Evolutionary conservation across 345 rosid species (phyloP).

Genomic region (Carallia pectinifolia): DNA sequence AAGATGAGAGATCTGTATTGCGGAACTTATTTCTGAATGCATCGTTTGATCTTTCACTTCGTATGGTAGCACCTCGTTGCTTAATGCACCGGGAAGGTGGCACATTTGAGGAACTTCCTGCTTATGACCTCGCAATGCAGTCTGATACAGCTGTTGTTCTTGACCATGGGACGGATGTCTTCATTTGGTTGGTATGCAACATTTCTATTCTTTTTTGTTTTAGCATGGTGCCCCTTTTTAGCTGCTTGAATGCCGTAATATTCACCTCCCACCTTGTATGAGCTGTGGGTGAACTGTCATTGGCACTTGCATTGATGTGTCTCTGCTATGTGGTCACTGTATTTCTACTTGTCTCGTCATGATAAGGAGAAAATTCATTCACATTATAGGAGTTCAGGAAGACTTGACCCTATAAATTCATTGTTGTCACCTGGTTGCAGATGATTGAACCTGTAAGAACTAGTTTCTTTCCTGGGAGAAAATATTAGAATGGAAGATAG

Average conservation of each 20-base stretch:
- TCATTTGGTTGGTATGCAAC: conserved; percentile 89
- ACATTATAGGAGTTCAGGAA: neutral
- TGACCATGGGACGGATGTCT: conserved; percentile 96
- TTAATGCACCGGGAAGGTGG: conserved; percentile 97
- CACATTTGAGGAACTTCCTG: conserved; percentile 91
- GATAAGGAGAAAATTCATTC: neutral
- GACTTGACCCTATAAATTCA: neutral
- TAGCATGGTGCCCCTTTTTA: neutral
- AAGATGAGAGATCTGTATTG: conserved; percentile 91
- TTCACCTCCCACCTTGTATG: conserved; percentile 2
- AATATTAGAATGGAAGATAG: neutral
- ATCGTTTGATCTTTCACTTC: conserved; percentile 87
- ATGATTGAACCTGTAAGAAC: neutral
- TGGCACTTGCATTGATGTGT: neutral
- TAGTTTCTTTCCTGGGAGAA: neutral
- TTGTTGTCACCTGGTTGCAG: neutral
- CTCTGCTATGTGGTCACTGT: neutral
- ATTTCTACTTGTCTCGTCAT: neutral
- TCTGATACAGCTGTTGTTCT: conserved; percentile 95
- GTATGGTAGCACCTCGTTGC: conserved; percentile 94
- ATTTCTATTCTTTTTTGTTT: conserved; percentile 11
- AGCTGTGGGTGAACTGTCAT: neutral
- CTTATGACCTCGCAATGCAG: conserved; percentile 93
- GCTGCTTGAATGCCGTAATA: neutral
- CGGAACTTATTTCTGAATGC: conserved; percentile 86